Conservation (phyloP, 2,329 filamentous ascomycete genomes). For the Exophiala sp. region DNA sequence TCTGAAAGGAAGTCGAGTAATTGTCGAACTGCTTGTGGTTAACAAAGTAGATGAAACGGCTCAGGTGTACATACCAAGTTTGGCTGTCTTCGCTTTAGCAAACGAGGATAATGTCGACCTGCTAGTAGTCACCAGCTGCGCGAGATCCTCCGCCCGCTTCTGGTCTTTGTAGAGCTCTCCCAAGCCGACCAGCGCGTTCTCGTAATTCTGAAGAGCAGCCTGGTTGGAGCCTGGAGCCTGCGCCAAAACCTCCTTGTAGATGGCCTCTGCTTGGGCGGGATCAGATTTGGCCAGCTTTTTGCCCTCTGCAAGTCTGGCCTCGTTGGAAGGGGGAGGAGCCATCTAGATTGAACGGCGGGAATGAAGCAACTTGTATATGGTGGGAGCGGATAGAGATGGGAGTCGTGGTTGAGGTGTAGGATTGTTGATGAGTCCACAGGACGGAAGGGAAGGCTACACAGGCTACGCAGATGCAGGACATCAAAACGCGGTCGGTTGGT, state of each 20-base stretch:
- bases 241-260: conserved; percentile 85
- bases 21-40: conserved; percentile 66
- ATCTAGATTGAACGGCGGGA: conserved; percentile 34
- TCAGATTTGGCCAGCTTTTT: conserved; percentile 75
- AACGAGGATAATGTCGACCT: conserved; percentile 89
- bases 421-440: not conserved
- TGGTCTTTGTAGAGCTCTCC: conserved; percentile 85
- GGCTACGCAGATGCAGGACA: conserved; percentile 7
- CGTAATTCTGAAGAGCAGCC: conserved; percentile 82
- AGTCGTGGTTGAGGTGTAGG: not conserved
- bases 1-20: conserved; percentile 90
- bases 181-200: conserved; percentile 77
- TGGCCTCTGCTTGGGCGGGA: conserved; percentile 73
- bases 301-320: conserved; percentile 75
- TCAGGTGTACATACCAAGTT: conserved; percentile 63
- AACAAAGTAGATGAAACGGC: conserved; percentile 5
- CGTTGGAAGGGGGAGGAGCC: conserved; percentile 47
- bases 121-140: conserved; percentile 83
- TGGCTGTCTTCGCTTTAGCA: conserved; percentile 97
- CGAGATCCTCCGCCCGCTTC: conserved; percentile 76
- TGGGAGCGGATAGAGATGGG: too few relatives aligned
- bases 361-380: too few relatives aligned
- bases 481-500: conserved; percentile 6
- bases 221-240: conserved; percentile 80
- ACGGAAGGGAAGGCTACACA: conserved; percentile 9